Base-by-base conservation (phyloP, 345 rosid species). In the Eucalyptus sp. region DNA sequence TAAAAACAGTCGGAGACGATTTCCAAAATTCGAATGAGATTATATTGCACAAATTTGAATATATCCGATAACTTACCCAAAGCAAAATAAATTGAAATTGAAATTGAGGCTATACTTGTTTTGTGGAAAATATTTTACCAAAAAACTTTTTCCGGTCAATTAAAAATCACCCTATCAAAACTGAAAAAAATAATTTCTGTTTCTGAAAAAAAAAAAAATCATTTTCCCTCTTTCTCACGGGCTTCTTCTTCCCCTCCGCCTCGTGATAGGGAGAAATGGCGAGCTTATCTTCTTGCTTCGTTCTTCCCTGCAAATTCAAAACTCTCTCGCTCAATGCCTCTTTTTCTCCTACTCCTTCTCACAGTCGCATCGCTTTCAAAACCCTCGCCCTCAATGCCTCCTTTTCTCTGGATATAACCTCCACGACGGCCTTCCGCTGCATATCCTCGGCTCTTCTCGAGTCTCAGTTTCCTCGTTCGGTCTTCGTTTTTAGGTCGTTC, bases 231-330 rank as follows among this genome's bases (percentile, higher is more conserved):
- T 60, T 1, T 27, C 68, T 60, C 31, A 60, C 16, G 31, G 16
- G 31, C 68, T 5, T 12, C 31, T 60, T 12, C 31, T 60, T 27
- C 31, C 31, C 5, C 31, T 60, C 68, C 7, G 7, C 31, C 31
- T 29, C n/a, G 27, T 0, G 27, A 56, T 56, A 9, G 12, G 27
- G 27, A 56, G 60, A 56, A 24, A 56, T 56, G 60, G 60, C 11
- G 27, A 56, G 12, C 60, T 56, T 56, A 20, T 56, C 5, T 56
- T 93, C 96, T 48, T 97, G 96, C 92, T 95, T 94, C 18, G 87
- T 91, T 51, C 94, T 97, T 90, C 91, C 96, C 50, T 90, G 94
- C 88, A 94, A 94, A 50, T 89, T 96, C 93, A 91, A 90, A 24
- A 87, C 81, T 89, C 97, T 97, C 76, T 93, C 99, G 16, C 93